Conservation (phyloP, 352 stramenopile genomes). For the Plasmopara muralis region DNA sequence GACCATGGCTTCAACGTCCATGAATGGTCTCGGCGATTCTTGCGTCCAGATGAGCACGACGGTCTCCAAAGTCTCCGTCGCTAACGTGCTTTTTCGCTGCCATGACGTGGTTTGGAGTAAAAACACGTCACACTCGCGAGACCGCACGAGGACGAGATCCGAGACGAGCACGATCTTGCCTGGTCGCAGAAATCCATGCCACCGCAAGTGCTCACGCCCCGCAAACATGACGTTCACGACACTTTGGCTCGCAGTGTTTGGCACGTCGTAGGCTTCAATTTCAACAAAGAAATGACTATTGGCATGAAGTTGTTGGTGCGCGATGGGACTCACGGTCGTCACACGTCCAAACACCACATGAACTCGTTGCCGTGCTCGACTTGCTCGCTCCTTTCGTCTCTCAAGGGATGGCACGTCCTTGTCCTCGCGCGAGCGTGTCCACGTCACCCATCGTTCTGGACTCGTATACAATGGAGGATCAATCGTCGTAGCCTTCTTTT, state of each 20-base stretch:
- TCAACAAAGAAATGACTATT: conserved; percentile 65
- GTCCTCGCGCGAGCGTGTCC: conserved; percentile 8
- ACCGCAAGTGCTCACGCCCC: conserved; percentile 25
- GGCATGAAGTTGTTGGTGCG: conserved; percentile 27
- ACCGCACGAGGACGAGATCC: conserved; percentile 60
- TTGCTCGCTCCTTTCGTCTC: conserved; percentile 6
- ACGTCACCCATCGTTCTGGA: conserved; percentile 4
- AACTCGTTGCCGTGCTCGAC: conserved; percentile 26
- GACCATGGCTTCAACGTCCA: conserved; percentile 2
- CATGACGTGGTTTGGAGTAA: conserved; percentile 40
- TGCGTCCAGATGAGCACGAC: conserved; percentile 26
- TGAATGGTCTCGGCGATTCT: background rate
- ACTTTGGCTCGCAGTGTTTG: conserved; percentile 11
- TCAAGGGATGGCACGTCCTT: background rate
- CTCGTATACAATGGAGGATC: conserved; percentile 47
- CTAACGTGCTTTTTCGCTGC: background rate
- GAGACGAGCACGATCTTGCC: conserved; percentile 41
- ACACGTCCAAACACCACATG: conserved; percentile 45
- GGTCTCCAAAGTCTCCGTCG: conserved; percentile 18
- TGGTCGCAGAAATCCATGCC: conserved; percentile 42
- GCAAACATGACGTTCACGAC: conserved; percentile 50
- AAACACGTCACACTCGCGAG: conserved; percentile 50
- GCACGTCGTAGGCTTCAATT: conserved; percentile 25
- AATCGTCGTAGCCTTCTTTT: conserved; percentile 24
- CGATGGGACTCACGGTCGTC: conserved; percentile 46